Evolutionary conservation across 2,329 filamentous ascomycete species (phyloP), one percentile per base, ranked within the genome.

Genomic region (Nemania diffusa): DNA sequence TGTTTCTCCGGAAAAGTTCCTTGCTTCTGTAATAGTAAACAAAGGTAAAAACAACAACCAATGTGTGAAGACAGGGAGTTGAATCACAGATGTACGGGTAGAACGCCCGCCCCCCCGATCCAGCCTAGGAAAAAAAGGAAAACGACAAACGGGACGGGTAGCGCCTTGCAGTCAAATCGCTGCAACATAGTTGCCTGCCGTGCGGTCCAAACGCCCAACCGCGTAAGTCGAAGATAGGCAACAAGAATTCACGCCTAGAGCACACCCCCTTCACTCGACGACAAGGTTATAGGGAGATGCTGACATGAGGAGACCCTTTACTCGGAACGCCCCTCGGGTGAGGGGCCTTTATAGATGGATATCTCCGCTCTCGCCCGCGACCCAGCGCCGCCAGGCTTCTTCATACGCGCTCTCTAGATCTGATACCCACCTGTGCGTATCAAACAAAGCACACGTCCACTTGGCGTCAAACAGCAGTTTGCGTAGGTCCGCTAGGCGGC

Each of bases 371-470:
- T 93, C 88, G 13, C 93, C 94, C 46, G 83, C 84, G 44, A 94
- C 93, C 95, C 96, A 99, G 76, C 89, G 87, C 73, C 85, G 85
- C 96, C 96, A 99, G 20, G 94, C 94, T 77, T 92, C 88, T 71
- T 92, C 90, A 78, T 97, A 99, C 13, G 94, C 94, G 68, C 88
- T 85, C 81, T 99, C 96, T 22, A 99, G 81, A 80, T 98, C 94
- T 53, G 85, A 82, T 27, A 98, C 95, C 96, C 96, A 99, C 73
- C 96, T 87, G 73, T 85, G 87, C 5, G 96, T 99, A 79, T 99
- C 90, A 78, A 99, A 99, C 50, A 99, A 84, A 15, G 91, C 92
- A 79, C 94, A 97, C 29, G 84, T 88, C 92, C 93, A 97, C 73
- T 95, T 90, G 74, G 88, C 90, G 69, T 93, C 87, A 82, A 94